Conservation (phyloP, 768 basidiomycete genomes). For the Hortiboletus flavorubellus region DNA sequence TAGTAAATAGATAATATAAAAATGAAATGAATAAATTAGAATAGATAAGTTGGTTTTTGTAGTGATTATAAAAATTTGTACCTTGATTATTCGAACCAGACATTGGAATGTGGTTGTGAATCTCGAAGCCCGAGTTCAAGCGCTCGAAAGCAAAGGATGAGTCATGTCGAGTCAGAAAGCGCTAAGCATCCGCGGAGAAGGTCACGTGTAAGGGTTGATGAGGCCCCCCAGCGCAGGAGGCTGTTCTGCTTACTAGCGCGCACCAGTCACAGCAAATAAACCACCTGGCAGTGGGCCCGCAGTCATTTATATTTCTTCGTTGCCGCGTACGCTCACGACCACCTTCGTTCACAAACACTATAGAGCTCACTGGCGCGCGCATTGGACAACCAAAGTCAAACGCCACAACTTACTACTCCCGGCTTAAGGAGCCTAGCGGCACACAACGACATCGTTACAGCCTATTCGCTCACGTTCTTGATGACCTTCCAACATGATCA, state of each 20-base stretch:
- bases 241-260: neutral
- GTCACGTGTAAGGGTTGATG: slow-evolving; percentile 11
- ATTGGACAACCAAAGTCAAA: neutral
- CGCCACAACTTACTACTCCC: neutral
- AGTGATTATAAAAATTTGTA: too few relatives aligned
- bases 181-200: neutral
- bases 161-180: too few relatives aligned
- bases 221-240: neutral
- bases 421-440: neutral
- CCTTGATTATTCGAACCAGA: too few relatives aligned
- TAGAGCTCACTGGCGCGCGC: neutral
- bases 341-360: neutral
- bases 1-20: too few relatives aligned
- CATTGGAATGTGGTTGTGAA: too few relatives aligned
- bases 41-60: too few relatives aligned
- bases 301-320: neutral
- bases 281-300: neutral
- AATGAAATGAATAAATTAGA: too few relatives aligned
- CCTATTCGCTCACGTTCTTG: slow-evolving; percentile 6
- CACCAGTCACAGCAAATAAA: slow-evolving; percentile 4
- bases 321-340: neutral
- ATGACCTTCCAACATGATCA: slow-evolving; percentile 28
- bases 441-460: neutral
- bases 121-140: too few relatives aligned
- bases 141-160: neutral